A percentile compares a stretch with the other conserved stretches of the same genome.
These are phyloP conservation scores for Calvatia gigantea DNA, from an alignment of 768 basidiomycete species.

Conservation along the genomic window DNA sequence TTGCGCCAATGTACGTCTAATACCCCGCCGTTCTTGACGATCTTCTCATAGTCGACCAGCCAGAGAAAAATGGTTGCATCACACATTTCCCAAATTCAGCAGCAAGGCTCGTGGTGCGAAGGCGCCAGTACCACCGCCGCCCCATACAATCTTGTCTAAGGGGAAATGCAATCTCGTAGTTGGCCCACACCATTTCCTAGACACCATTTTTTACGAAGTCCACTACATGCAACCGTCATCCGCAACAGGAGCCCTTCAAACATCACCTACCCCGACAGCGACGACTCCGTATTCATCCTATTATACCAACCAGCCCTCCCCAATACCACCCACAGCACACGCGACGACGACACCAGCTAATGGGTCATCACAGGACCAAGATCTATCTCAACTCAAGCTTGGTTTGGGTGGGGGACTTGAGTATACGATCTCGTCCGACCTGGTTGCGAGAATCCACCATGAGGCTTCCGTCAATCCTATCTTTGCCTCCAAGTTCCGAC, in stretches of 20 bases:
- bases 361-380: not conserved
- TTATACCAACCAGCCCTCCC: constrained; percentile 3
- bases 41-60: constrained; percentile 34
- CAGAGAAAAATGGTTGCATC: constrained; percentile 66
- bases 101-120: constrained; percentile 60
- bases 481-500: constrained; percentile 10
- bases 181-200: constrained; percentile 70
- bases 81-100: constrained; percentile 70
- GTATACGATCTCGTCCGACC: constrained; percentile 10
- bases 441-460: constrained; percentile 7
- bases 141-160: constrained; percentile 61
- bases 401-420: constrained; percentile 10
- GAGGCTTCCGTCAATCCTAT: constrained; percentile 11
- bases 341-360: constrained; percentile 7
- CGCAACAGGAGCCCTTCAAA: constrained; percentile 13
- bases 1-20: constrained; percentile 60
- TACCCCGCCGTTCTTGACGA: not conserved
- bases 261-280: constrained; percentile 4
- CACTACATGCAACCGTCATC: constrained; percentile 46
- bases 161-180: constrained; percentile 71
- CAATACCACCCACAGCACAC: not conserved
- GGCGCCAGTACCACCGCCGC: constrained; percentile 49
- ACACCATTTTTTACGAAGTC: constrained; percentile 71
- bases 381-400: constrained; percentile 5
- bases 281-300: constrained; percentile 3